phyloP scores from a whole-genome alignment of 2,329 filamentous ascomycete genomes.

The Pezicula rhizophila region DNA sequence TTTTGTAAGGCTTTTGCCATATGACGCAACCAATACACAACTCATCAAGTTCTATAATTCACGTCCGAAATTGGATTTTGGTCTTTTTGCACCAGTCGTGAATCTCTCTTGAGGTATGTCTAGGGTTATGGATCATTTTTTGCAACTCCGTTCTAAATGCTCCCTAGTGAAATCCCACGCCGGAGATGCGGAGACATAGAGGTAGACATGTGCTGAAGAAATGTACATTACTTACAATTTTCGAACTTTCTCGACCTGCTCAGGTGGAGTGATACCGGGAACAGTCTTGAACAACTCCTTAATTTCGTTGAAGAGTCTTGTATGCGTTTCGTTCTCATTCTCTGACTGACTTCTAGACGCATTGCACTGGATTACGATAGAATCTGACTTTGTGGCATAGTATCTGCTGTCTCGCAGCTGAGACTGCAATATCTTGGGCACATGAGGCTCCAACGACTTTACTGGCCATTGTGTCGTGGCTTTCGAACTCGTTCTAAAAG shows the following conservation, averaged over 20 bases:
- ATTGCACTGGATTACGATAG: constrained; percentile 25
- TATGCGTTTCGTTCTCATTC: constrained; percentile 22
- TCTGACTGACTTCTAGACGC: constrained; percentile 17
- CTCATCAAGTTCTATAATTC: too few species aligned
- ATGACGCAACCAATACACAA: not conserved
- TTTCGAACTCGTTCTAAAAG: constrained; percentile 26
- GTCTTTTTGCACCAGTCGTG: too few species aligned
- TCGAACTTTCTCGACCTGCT: constrained; percentile 47
- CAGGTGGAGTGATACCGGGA: constrained; percentile 34
- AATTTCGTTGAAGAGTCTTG: constrained; percentile 23
- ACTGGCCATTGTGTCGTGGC: constrained; percentile 25
- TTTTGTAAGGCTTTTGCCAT: not conserved
- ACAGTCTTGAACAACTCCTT: constrained; percentile 19
- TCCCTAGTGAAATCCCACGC: too few species aligned
- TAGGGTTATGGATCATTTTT: too few species aligned
- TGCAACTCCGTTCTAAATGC: too few species aligned
- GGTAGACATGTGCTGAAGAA: not conserved
- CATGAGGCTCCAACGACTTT: constrained; percentile 11
- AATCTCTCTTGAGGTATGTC: too few species aligned
- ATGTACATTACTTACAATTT: constrained; percentile 24
- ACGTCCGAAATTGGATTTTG: too few species aligned
- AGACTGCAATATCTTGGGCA: constrained; percentile 23
- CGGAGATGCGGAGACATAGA: too few species aligned
- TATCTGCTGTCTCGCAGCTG: constrained; percentile 20
- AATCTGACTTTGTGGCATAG: constrained; percentile 22